Base-by-base conservation (phyloP, 2,329 filamentous ascomycete genomes). In the Knufia petricola region DNA sequence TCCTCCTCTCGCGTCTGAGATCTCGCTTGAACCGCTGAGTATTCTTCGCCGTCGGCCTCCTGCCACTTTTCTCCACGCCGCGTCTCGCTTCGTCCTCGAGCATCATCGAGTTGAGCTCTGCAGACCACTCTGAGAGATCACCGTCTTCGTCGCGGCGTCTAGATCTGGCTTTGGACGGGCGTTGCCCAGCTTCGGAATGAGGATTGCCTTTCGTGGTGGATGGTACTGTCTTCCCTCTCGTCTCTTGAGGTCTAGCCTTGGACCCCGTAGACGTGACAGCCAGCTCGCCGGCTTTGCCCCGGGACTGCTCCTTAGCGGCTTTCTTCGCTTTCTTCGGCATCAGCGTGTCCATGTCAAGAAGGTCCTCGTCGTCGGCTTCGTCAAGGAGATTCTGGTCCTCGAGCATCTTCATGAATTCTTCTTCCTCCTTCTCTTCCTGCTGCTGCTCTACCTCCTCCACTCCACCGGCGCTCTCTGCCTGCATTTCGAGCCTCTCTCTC, bases 321-420 rank as follows among this genome's bases (percentile, higher is more conserved):
- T 47, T 47, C 44, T 39, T 47, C 30, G 26, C 28, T 20, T 47
- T 47, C 44, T 39, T 47, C 30, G 44, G 44, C 23, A 47, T n/a
- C 7, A 47, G 24, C n/a, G 32, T 47, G 23, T 47, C 44, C 44
- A 47, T 47, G 28, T 43, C 46, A 21, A 43, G 31, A 4, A 42
- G 20, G 4, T 48, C 46, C 10, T 48, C 46, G 6, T 42, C 46
- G 37, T 42, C 37, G 28, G 3, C 46, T 34, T 32, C 46, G n/a
- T 48, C 46, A 34, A 43, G 24, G 3, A 43, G 37, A 15, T 43
- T 41, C 3, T 48, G 37, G 23, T 39, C 47, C 4, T 49, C 28
- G 12, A 49, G 20, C 39, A 41, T 32, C 21, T 26, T 17, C 20
- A 45, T 45, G n/a, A 49, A 32, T 19, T 26, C 39, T 31, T 39